Conservation (phyloP, 768 basidiomycete genomes). For the Leccinum aurantiacum region DNA sequence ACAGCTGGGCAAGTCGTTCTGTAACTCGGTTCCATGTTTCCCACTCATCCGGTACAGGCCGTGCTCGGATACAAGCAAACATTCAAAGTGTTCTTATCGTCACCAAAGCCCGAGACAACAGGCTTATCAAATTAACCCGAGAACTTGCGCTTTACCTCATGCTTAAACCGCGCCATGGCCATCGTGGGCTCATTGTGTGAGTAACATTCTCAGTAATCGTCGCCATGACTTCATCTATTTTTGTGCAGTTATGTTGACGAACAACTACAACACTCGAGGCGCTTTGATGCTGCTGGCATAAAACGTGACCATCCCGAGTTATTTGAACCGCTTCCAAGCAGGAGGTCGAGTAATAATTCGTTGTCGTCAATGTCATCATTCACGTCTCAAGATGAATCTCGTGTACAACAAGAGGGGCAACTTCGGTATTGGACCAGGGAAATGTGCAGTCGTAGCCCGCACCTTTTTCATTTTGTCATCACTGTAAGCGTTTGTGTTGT, state of each 20-base stretch:
- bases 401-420: conserved; percentile 72
- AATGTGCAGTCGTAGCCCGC: conserved; percentile 89
- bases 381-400: conserved; percentile 40
- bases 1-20: conserved; percentile 72
- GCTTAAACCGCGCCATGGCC: conserved; percentile 69
- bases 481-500: conserved; percentile 60
- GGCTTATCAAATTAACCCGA: conserved; percentile 91
- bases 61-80: conserved; percentile 86
- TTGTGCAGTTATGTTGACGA: conserved; percentile 83
- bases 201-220: conserved; percentile 26
- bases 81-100: conserved; percentile 94
- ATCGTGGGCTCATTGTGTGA: conserved; percentile 86
- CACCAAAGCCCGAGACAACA: conserved; percentile 96
- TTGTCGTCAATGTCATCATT: conserved; percentile 54
- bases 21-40: conserved; percentile 1
- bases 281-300: conserved; percentile 93
- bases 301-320: conserved; percentile 83
- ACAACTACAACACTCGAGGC: conserved; percentile 83
- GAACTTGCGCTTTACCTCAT: conserved; percentile 95
- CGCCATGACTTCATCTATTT: conserved; percentile 16
- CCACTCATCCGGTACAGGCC: conserved; percentile 53
- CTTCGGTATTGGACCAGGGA: conserved; percentile 96
- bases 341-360: conserved; percentile 66
- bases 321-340: conserved; percentile 74
- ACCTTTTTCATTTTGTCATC: conserved; percentile 96